Percentiles rank a stretch among this genome's conserved stretches.
Conservation (phyloP, 306 rosid species). For the Cucurbita argyrosperma region DNA sequence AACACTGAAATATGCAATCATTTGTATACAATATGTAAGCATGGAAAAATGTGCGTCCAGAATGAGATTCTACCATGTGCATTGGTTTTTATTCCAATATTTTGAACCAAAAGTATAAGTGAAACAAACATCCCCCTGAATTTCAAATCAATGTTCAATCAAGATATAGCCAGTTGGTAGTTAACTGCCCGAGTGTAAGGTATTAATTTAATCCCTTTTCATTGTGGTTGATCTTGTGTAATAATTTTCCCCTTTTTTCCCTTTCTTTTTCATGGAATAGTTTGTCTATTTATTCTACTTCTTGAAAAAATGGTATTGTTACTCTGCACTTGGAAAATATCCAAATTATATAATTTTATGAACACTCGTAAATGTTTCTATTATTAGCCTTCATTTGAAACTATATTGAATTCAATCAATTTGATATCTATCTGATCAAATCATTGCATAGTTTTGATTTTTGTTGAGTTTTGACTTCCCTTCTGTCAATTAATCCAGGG, state of each 20-base stretch:
- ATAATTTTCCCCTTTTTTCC: neutral
- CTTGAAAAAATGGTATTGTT: neutral
- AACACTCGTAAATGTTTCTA: neutral
- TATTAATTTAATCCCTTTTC: neutral
- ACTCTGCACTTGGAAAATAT: neutral
- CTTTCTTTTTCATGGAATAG: neutral
- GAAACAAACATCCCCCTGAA: neutral
- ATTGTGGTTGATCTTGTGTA: neutral
- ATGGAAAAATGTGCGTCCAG: neutral
- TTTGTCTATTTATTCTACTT: neutral
- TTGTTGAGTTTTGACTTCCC: neutral
- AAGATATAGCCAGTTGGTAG: neutral
- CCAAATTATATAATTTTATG: neutral
- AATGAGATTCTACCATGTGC: neutral
- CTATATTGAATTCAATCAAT: neutral
- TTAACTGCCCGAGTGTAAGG: neutral
- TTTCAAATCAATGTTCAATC: neutral
- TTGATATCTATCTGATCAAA: neutral
- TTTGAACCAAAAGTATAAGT: neutral
- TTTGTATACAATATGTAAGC: neutral
- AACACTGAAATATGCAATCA: neutral
- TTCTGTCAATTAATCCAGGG: conserved; percentile 29
- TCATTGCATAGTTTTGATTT: neutral
- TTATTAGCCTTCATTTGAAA: neutral
- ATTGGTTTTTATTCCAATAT: too few relatives aligned